phyloP scores from a whole-genome alignment of 495 filamentous ascomycete species.

The Xeromyces bisporus region DNA sequence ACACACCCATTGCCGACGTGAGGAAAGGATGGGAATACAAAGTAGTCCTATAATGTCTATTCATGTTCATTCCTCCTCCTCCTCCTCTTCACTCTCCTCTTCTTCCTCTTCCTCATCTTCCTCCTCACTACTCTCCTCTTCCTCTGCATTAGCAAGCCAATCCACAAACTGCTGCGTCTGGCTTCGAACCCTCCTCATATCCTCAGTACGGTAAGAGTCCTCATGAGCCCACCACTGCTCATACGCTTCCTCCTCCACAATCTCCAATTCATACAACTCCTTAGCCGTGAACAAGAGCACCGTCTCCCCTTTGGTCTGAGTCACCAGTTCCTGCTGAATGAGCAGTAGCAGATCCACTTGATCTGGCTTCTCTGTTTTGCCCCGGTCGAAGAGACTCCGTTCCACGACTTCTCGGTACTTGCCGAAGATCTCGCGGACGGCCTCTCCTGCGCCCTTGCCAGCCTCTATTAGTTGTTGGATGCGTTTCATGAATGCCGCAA shows the following conservation, averaged over 20 bases:
- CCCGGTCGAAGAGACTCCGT: slow-evolving; percentile 40
- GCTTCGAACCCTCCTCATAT: slow-evolving; percentile 50
- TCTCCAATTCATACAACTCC: slow-evolving; percentile 66
- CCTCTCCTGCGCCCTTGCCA: slow-evolving; percentile 42
- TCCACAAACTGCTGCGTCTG: slow-evolving; percentile 68
- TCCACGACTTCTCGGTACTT: slow-evolving; percentile 41
- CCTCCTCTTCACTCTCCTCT: no score
- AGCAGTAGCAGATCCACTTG: slow-evolving; percentile 75
- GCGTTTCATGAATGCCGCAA: slow-evolving; percentile 66
- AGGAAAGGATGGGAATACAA: no score
- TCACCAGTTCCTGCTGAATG: slow-evolving; percentile 60
- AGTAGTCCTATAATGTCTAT: no score
- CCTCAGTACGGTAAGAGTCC: slow-evolving; percentile 41
- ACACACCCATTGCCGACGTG: no score
- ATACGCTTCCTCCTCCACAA: slow-evolving; percentile 79
- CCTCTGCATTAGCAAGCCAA: slow-evolving; percentile 67
- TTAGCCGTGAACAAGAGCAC: slow-evolving; percentile 61
- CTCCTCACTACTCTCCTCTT: slow-evolving; percentile 63
- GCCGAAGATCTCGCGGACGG: slow-evolving; percentile 42
- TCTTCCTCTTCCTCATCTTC: slow-evolving; percentile 39
- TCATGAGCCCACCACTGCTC: slow-evolving; percentile 75
- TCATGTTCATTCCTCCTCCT: no score
- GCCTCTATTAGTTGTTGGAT: slow-evolving; percentile 53
- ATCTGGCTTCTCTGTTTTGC: slow-evolving; percentile 41
- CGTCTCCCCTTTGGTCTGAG: slow-evolving; percentile 39